phyloP scores from a whole-genome alignment of 345 rosid genomes.

The Firmiana major region DNA sequence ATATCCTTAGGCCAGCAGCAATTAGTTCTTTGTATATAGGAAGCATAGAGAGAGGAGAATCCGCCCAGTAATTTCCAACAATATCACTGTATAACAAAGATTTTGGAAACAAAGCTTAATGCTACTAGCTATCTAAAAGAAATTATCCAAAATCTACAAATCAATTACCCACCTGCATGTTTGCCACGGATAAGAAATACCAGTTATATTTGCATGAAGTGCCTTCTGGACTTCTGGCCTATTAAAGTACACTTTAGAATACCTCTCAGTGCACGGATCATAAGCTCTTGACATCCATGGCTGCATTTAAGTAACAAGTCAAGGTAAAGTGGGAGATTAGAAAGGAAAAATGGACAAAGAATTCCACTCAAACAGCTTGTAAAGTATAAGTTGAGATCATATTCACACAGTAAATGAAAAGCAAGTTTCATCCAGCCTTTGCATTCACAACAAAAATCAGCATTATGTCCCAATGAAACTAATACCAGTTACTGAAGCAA shows the following conservation, averaged over 20 bases:
- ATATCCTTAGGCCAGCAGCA: slow-evolving; percentile 71
- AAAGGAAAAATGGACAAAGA: neutral
- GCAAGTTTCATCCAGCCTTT: neutral
- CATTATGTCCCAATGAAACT: neutral
- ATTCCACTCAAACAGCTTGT: neutral
- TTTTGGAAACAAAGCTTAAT: neutral
- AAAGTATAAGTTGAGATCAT: neutral
- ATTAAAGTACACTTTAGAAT: slow-evolving; percentile 74
- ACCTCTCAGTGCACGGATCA: slow-evolving; percentile 94
- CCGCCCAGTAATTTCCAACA: slow-evolving; percentile 71
- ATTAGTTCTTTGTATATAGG: slow-evolving; percentile 87
- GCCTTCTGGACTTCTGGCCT: slow-evolving; percentile 87
- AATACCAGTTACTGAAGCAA: neutral
- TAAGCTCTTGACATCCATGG: slow-evolving; percentile 98
- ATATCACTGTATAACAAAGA: slow-evolving; percentile 42
- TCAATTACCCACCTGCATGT: slow-evolving; percentile 62
- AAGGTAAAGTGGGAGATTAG: neutral
- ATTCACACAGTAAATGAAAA: neutral
- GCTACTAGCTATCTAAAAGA: neutral
- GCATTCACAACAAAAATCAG: neutral
- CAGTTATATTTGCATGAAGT: slow-evolving; percentile 82
- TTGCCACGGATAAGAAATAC: slow-evolving; percentile 70
- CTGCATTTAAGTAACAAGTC: slow-evolving; percentile 29
- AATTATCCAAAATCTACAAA: neutral
- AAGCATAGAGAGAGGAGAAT: slow-evolving; percentile 89